Evolutionary conservation across 352 stramenopile genomes (phyloP).

Genomic region (Phytophthora sp.): DNA sequence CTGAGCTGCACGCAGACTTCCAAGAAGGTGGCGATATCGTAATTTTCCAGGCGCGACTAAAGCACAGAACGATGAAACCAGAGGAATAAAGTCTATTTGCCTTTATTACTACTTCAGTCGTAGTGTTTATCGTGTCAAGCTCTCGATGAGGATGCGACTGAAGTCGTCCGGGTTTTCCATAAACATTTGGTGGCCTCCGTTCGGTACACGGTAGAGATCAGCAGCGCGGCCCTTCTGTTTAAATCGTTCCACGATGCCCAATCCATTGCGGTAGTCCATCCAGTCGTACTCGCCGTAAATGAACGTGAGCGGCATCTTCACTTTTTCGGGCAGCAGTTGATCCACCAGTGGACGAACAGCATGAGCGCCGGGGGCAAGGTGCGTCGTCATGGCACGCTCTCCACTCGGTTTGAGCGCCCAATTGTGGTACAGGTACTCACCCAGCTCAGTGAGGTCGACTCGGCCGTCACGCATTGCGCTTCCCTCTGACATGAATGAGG

Average conservation of each 20-base stretch:
- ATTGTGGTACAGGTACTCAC: constrained; percentile 88
- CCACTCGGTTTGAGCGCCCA: constrained; percentile 81
- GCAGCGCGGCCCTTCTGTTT: constrained; percentile 33
- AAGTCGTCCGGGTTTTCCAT: constrained; percentile 81
- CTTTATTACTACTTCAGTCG: constrained; percentile 7
- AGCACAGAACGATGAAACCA: constrained; percentile 8
- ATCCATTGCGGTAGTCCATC: constrained; percentile 84
- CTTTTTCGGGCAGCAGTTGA: constrained; percentile 52
- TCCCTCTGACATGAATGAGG: constrained; percentile 76
- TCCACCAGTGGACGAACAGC: constrained; percentile 74
- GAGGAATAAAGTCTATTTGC: constrained; percentile 20
- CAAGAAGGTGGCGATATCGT: constrained; percentile 63
- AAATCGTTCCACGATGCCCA: constrained; percentile 70
- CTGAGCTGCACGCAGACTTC: constrained; percentile 72
- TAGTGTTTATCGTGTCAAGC: too few species aligned
- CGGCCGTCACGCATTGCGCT: constrained; percentile 75
- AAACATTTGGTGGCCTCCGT: constrained; percentile 83
- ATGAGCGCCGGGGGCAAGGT: constrained; percentile 73
- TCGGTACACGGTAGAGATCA: constrained; percentile 66
- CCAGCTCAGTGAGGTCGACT: constrained; percentile 65
- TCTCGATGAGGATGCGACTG: constrained; percentile 65
- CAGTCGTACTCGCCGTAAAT: constrained; percentile 86
- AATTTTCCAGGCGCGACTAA: constrained; percentile 58
- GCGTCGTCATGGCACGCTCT: constrained; percentile 77
- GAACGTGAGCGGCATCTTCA: constrained; percentile 86